phyloP scores from a whole-genome alignment of 2,329 filamentous ascomycete genomes.

The Arthrobotrys musiformis region DNA sequence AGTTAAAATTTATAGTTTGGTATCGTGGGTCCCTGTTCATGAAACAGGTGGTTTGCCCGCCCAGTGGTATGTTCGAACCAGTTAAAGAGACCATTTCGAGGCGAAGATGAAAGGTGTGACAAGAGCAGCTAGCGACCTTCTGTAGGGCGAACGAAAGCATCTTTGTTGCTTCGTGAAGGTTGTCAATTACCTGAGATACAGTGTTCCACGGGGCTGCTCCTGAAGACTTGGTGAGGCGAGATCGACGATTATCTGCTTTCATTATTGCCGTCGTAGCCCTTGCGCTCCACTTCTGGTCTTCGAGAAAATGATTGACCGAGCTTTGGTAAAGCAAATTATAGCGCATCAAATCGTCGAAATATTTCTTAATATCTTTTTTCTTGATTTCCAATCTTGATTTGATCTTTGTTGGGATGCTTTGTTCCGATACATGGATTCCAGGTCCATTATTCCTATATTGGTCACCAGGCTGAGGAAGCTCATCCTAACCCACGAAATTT shows the following conservation, averaged over 20 bases:
- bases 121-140: slow-evolving; percentile 14
- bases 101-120: slow-evolving; percentile 19
- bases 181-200: slow-evolving; percentile 20
- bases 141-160: slow-evolving; percentile 5
- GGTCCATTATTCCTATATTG: not conserved
- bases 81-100: slow-evolving; percentile 20
- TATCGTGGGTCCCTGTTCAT: not conserved
- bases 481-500: too few species aligned
- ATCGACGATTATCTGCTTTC: not conserved
- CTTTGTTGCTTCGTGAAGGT: slow-evolving; percentile 13
- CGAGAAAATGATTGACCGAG: slow-evolving; percentile 2
- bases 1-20: slow-evolving; percentile 5
- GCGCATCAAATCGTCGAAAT: not conserved
- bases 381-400: slow-evolving; percentile 8
- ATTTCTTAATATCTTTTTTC: not conserved
- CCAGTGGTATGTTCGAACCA: not conserved
- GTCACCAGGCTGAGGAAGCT: not conserved
- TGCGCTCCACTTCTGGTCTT: not conserved
- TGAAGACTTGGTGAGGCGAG: not conserved
- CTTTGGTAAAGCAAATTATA: slow-evolving; percentile 18
- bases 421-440: not conserved
- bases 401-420: not conserved
- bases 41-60: not conserved
- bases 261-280: slow-evolving; percentile 4
- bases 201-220: not conserved